A percentile compares a stretch with the other conserved stretches of the same genome.
phyloP scores from a whole-genome alignment of 768 basidiomycete species.

The Crassisporium funariophilum region DNA sequence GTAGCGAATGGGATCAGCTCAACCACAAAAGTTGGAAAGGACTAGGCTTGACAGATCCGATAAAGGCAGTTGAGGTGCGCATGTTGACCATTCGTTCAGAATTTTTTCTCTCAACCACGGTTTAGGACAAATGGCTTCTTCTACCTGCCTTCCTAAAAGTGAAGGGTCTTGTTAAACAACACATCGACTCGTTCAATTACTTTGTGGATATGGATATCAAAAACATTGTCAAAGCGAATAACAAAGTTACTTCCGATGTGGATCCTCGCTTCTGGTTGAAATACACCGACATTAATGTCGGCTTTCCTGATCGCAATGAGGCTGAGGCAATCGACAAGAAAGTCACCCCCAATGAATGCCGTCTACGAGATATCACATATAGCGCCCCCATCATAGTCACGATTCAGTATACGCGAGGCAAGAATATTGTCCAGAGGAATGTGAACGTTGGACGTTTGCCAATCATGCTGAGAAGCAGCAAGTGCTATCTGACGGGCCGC shows the following conservation, averaged over 20 bases:
- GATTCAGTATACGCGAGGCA: slow-evolving; percentile 92
- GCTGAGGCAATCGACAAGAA: slow-evolving; percentile 73
- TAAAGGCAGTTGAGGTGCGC: slow-evolving; percentile 88
- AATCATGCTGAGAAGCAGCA: slow-evolving; percentile 95
- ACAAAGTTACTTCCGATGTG: slow-evolving; percentile 93
- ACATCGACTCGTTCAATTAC: slow-evolving; percentile 98
- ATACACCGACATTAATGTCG: slow-evolving; percentile 94
- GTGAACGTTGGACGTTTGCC: slow-evolving; percentile 91
- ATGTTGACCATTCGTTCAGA: neutral
- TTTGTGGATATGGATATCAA: slow-evolving; percentile 98
- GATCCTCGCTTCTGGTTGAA: slow-evolving; percentile 97
- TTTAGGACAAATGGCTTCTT: slow-evolving; percentile 96
- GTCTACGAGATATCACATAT: slow-evolving; percentile 94
- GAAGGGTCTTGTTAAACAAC: slow-evolving; percentile 98
- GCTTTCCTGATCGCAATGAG: slow-evolving; percentile 89
- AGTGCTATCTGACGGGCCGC: slow-evolving; percentile 85
- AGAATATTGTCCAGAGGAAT: slow-evolving; percentile 83
- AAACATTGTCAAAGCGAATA: slow-evolving; percentile 92
- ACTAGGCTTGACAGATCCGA: slow-evolving; percentile 81
- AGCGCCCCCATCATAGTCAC: slow-evolving; percentile 91
- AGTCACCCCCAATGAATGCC: slow-evolving; percentile 96
- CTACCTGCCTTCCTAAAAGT: slow-evolving; percentile 96
- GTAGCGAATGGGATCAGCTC: slow-evolving; percentile 59
- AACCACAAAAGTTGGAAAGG: slow-evolving; percentile 70
- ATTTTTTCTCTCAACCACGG: slow-evolving; percentile 6